Evolutionary conservation across 148 eudicot species (phyloP), one percentile per base, ranked within the genome.

Genomic region (Spergularia bocconei): DNA sequence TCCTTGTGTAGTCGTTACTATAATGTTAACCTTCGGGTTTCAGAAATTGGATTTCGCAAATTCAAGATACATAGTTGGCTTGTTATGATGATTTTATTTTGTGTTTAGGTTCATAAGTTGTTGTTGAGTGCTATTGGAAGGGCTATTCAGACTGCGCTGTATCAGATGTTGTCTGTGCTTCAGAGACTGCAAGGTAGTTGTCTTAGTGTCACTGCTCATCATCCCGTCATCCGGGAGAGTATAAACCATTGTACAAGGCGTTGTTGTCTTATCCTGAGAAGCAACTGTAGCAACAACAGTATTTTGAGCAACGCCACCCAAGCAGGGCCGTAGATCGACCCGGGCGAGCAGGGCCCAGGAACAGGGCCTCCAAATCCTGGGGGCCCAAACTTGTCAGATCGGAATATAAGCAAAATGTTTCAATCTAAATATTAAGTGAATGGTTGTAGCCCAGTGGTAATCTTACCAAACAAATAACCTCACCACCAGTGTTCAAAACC

Each of bases 91-190:
- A 71, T 65, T 2, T 38, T 61, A n/a, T 12, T 38, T 25, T 72
- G 33, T 54, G 21, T 79, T 84, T 87, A 91, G 96, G 96, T 86
- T 91, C 96, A 66, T 84, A n/a, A n/a, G n/a, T 87, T 55, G 86
- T 83, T 56, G 86, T 91, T 15, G 96, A 91, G 23, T 84, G 89
- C 89, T 74, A 84, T 47, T 72, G 84, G 72, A 88, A 88, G 52
- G 85, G 80, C 50, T 91, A 87, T 88, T 68, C 80, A 63, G 92
- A 88, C 39, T 88, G 77, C 47, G 61, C 82, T 64, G 77, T 83
- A 52, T 84, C 77, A 44, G 92, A 87, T 79, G 77, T 84, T 11
- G 89, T 86, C 58, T 76, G 71, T 76, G 83, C 77, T 56, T 80
- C 78, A 71, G 90, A 89, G 62, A 81, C 77, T 59, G 86, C 88